Evolutionary conservation across 176 grass and related monocot genomes (phyloP).

Genomic region (Avena atlantica): DNA sequence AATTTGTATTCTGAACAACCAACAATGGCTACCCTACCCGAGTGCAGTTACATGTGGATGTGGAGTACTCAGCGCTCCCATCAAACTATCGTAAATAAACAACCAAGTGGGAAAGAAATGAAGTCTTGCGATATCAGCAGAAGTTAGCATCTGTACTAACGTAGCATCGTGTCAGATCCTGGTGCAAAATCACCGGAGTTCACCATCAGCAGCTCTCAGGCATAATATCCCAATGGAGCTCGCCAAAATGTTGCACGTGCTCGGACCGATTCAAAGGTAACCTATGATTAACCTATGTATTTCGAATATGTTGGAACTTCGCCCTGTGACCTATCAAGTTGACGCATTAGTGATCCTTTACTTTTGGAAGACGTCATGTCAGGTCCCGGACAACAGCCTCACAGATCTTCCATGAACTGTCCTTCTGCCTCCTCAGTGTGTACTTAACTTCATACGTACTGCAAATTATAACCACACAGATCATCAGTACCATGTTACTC

Average conservation of each 20-base stretch:
- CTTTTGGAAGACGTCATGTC: slow-evolving; percentile 47
- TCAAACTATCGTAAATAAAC: slow-evolving; percentile 1
- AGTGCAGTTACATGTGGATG: neutral
- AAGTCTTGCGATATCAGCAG: slow-evolving; percentile 35
- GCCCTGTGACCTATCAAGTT: neutral
- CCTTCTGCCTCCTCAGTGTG: slow-evolving; percentile 71
- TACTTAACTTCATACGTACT: slow-evolving; percentile 88
- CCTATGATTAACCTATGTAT: slow-evolving; percentile 4
- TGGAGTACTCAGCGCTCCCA: neutral
- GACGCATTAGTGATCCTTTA: neutral
- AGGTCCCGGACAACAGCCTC: slow-evolving; percentile 58
- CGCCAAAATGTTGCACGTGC: neutral
- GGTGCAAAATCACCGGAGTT: neutral
- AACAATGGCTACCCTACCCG: slow-evolving; percentile 17
- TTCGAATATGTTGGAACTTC: slow-evolving; percentile 4
- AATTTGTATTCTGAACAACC: slow-evolving; percentile 31
- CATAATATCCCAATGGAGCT: neutral
- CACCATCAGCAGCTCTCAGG: slow-evolving; percentile 7
- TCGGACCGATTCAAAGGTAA: neutral
- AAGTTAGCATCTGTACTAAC: slow-evolving; percentile 55
- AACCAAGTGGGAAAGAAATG: neutral
- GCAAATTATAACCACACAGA: slow-evolving; percentile 37
- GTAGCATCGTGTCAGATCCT: slow-evolving; percentile 33
- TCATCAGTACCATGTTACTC: neutral
- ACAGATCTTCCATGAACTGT: slow-evolving; percentile 84